Conservation (phyloP, 257 asterid genomes). For the Apocynum venetum region DNA sequence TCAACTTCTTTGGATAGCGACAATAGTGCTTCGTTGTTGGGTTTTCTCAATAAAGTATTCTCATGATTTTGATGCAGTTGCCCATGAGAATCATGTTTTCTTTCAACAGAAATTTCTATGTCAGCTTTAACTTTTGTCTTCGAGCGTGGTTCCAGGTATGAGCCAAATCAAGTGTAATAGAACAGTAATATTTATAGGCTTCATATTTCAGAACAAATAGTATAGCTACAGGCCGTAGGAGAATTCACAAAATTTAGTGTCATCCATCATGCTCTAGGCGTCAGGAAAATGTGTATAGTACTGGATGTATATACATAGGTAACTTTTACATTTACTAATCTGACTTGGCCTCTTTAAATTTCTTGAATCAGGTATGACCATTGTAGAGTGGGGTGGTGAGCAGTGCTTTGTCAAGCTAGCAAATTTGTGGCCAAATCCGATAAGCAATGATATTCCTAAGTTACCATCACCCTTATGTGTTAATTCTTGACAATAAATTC, state of each 20-base stretch:
- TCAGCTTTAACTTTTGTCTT: slow-evolving; percentile 54
- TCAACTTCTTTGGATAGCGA: slow-evolving; percentile 27
- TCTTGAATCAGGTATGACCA: slow-evolving; percentile 47
- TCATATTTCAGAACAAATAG: neutral
- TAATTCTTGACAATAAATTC: slow-evolving; percentile 15
- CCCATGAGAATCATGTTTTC: slow-evolving; percentile 50
- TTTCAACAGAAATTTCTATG: slow-evolving; percentile 42
- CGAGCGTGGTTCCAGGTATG: slow-evolving; percentile 56
- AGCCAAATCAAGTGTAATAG: neutral
- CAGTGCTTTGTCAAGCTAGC: slow-evolving; percentile 60
- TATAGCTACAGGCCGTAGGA: no score
- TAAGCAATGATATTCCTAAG: slow-evolving; percentile 52
- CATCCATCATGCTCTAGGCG: no score
- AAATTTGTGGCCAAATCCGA: slow-evolving; percentile 62
- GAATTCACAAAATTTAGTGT: no score
- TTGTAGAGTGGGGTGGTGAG: slow-evolving; percentile 52
- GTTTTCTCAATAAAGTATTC: slow-evolving; percentile 48
- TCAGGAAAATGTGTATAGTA: no score
- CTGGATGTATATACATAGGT: neutral
- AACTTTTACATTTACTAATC: neutral
- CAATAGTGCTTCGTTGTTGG: slow-evolving; percentile 21
- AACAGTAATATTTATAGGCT: neutral
- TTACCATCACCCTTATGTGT: slow-evolving; percentile 37
- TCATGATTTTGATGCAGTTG: slow-evolving; percentile 43
- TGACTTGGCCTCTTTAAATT: neutral